Evolutionary conservation across 2,329 filamentous ascomycete species (phyloP), one percentile per base, ranked within the genome.

Genomic region (Diaporthe nobilis): DNA sequence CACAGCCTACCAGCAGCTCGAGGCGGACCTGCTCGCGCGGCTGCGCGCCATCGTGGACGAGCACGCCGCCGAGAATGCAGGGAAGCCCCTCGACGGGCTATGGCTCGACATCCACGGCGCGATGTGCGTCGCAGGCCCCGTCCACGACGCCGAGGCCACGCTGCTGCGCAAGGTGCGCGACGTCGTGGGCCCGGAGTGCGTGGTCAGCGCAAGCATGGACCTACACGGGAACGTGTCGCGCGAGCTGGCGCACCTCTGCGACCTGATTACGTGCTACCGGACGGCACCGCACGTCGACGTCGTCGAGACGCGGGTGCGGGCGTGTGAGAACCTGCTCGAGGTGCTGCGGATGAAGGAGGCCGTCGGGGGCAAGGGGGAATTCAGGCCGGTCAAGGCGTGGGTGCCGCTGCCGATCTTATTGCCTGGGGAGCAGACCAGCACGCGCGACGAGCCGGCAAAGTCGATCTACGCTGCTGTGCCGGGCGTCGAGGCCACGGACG

Each of bases 91-190:
- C 2, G 85, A 90, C 71, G 88, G 88, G 2, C 79, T 90, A 10
- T 90, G 88, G 88, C 88, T 88, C 73, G 88, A 90, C 76, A 90
- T 90, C 42, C 88, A 90, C 77, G 88, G 88, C 20, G 88, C 88
- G 5, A 90, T 90, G 88, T 87, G 85, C 60, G 88, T 90, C 1
- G 86, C 89, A 49, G 87, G 82, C 0, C 9, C 13, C 1, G 72
- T 89, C 7, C 85, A 87, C 51, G 88, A 90, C 77, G 81, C 80
- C 1, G 88, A 90, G 75, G 84, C 83, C 2, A 86, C 88, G 72
- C 84, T 90, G 39, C 81, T 90, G 28, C 79, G 80, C 17, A 86
- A 87, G 0, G 84, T 89, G 17, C 83, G 88, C 3, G 75, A 67
- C 0, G 85, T 89, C 4, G 84, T 89, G 28, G 88, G 88, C 0